These are phyloP conservation scores for Globisporangium radiosum DNA, from an alignment of 352 stramenopile species.

Conservation along the genomic window DNA sequence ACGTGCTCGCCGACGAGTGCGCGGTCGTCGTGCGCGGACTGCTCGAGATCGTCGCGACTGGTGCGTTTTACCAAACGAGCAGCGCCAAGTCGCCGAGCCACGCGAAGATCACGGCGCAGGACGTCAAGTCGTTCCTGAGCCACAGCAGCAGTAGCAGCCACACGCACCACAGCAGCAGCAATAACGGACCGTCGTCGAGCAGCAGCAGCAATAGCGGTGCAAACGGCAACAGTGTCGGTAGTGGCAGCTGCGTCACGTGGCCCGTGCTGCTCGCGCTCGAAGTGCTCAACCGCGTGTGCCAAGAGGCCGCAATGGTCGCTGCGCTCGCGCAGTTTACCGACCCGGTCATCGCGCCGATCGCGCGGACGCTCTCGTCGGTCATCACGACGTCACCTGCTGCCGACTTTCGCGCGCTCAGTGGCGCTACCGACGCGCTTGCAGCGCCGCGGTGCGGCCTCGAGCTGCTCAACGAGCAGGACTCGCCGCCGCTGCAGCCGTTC, in stretches of 20 bases:
- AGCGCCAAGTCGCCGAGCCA: constrained; percentile 45
- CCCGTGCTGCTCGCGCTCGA: constrained; percentile 74
- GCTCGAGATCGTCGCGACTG: constrained; percentile 76
- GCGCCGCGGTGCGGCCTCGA: constrained; percentile 63
- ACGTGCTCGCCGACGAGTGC: constrained; percentile 56
- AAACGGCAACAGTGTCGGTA: constrained; percentile 21
- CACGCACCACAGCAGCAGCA: constrained; percentile 6
- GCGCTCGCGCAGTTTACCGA: constrained; percentile 62
- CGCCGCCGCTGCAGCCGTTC: constrained; percentile 68
- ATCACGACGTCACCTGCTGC: constrained; percentile 70
- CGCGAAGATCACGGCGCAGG: constrained; percentile 45
- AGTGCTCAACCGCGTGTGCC: constrained; percentile 68
- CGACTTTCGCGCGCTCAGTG: constrained; percentile 52
- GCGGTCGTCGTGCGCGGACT: constrained; percentile 52
- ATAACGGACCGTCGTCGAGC: constrained; percentile 15
- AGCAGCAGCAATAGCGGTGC: constrained; percentile 13
- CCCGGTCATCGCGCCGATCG: constrained; percentile 46
- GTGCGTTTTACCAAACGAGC: constrained; percentile 48
- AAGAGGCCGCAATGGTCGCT: constrained; percentile 60
- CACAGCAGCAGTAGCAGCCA: constrained; percentile 15
- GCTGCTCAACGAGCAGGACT: constrained; percentile 77
- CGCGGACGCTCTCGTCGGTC: constrained; percentile 62
- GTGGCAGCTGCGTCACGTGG: constrained; percentile 81
- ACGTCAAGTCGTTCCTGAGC: constrained; percentile 63
- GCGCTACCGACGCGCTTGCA: constrained; percentile 26